Evolutionary conservation across 2,329 filamentous ascomycete species (phyloP).

Genomic region (Aspergillus latus): DNA sequence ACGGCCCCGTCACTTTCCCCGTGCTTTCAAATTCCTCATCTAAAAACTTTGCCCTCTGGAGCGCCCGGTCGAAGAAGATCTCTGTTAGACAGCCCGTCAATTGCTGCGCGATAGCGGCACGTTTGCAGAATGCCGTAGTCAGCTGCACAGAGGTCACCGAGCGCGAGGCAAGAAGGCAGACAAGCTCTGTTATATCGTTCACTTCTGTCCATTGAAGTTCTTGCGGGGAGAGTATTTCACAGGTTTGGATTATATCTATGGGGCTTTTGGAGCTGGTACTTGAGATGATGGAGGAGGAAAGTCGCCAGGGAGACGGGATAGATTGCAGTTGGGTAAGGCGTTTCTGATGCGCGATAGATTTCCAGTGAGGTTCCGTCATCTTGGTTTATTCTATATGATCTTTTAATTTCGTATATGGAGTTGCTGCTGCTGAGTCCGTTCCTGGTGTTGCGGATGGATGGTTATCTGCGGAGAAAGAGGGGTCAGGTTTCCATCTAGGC

Average conservation of each 20-base stretch:
- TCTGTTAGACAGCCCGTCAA: constrained; percentile 23
- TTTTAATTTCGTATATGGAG: not conserved
- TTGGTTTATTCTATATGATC: not conserved
- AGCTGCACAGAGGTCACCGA: constrained; percentile 16
- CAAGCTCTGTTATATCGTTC: constrained; percentile 19
- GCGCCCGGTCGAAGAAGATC: constrained; percentile 55
- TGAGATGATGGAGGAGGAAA: constrained; percentile 14
- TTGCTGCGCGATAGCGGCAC: constrained; percentile 23
- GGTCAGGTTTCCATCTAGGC: not conserved
- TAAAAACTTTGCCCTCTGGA: constrained; percentile 49
- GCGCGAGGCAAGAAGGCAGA: constrained; percentile 16
- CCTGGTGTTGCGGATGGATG: not conserved
- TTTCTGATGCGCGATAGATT: constrained; percentile 22
- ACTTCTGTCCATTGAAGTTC: constrained; percentile 27
- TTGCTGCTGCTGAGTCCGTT: not conserved
- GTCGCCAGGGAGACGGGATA: constrained; percentile 26
- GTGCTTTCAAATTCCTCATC: constrained; percentile 54
- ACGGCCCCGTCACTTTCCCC: constrained; percentile 56
- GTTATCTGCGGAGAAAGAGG: constrained; percentile 11
- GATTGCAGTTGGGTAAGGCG: constrained; percentile 21
- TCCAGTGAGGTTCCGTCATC: constrained; percentile 21
- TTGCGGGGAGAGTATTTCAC: constrained; percentile 21
- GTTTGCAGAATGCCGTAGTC: constrained; percentile 25
- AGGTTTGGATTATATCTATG: constrained; percentile 21
- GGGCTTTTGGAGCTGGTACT: constrained; percentile 10